Base-by-base conservation (phyloP, 2,329 filamentous ascomycete species). In the Phaeoacremonium minimum region DNA sequence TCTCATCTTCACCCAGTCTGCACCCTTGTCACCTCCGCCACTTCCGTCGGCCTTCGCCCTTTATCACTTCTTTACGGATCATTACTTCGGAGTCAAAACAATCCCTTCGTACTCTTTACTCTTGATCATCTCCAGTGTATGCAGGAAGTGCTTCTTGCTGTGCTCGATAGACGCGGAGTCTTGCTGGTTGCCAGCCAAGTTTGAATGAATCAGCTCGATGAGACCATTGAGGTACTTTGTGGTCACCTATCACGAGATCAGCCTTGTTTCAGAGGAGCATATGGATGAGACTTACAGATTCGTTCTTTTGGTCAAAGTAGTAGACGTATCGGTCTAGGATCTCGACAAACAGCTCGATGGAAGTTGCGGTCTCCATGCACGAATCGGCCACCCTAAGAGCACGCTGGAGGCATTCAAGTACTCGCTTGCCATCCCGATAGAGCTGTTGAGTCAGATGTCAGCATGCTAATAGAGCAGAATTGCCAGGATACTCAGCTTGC, bases 271-370 rank as follows among this genome's bases (percentile, higher is more conserved):
- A 50, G 40, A 33, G 33, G 30, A 3, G 20, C n/a, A 9, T n/a
- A 15, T 15, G 12, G 12, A 15, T 14, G 7, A 19, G 6, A 55
- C 73, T 55, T 58, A 78, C 93, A 47, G 90, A 90, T 66, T 98
- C 93, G 63, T 98, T 98, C 58, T 95, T 88, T 61, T 98, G 91
- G 62, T 98, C 93, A 67, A 96, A 98, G 69, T 97, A 98, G 63
- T 98, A 98, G 36, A 97, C 90, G 58, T 98, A 98, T 61, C 93
- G 82, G 61, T 98, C 96, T 38, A 98, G 69, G 45, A 98, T 98
- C 66, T 98, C 93, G 39, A 98, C 91, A 63, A 98, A 98, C 33
- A 98, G 75, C 64, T 98, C 94, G 32, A 98, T 93, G 4, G 89
- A 96, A 4, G 96, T 89, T 6, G 89, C 88, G 7, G 90, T 93